Evolutionary conservation across 495 filamentous ascomycete species (phyloP), one percentile per base, ranked within the genome.

Genomic region (Aspergillus funiculosus): DNA sequence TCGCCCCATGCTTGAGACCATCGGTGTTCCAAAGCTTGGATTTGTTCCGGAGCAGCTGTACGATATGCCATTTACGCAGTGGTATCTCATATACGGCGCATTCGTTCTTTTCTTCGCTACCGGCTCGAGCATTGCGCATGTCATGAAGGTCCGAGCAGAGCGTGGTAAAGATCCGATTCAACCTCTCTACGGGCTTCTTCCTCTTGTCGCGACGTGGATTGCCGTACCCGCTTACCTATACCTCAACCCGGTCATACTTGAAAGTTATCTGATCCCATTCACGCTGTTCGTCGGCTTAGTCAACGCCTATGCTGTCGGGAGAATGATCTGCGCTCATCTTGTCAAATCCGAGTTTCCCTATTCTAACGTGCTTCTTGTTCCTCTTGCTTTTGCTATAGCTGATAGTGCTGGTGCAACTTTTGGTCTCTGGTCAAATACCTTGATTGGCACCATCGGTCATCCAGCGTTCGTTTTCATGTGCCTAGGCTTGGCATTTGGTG

Each of bases 291-390:
- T 85, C 20, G 89, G 91, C 39, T 66, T 95, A 43, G 72, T 94
- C 53, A 95, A 96, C 59, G 89, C 92, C 31, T 95, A 94, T 64
- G 81, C 86, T 43, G 92, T 98, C 35, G 92, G 92, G 6, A 80
- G 87, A 59, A 95, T 98, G 63, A 97, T 98, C 68, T 83, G 84
- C 19, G 90, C 89, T 1, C 92, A 98, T 64, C 73, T 98, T 4
- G 84, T 86, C 48, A 85, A 90, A 61, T 74, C 83, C 13, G 68
- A 76, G 0, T 98, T 94, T 71, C 91, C 92, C 17, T 92, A 87
- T 71, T 77, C 81, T 63, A 96, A 96, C 61, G 77, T 94, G 17
- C 48, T 79, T 76, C 26, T 64, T 78, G 45, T 84, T 76, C 43
- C 80, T 79, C 73, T 98, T 2, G 69, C 74, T 19, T 76, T 75